Base-by-base conservation (phyloP, 2,329 filamentous ascomycete species). In the Fusarium sp. region DNA sequence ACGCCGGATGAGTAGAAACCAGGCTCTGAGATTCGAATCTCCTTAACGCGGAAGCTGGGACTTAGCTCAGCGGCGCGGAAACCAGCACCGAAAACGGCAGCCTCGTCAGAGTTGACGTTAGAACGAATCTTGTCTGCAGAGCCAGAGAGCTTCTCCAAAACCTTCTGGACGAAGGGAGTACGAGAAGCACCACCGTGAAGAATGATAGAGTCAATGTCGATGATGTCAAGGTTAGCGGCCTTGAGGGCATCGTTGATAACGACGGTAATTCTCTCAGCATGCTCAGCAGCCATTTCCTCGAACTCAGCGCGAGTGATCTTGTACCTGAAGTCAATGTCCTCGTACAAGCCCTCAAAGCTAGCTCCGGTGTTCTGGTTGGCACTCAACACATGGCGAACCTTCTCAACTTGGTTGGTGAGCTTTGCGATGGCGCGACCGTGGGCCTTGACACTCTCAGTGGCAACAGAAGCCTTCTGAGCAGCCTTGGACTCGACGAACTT, bases 61-160 rank as follows among this genome's bases (percentile, higher is more conserved):
- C 93, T 97, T 61, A 99, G 86, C 72, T 93, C 89, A 53, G 96
- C 96, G 51, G 93, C 96, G 77, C 94, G 93, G 85, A 99, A 98
- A 30, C 92, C 94, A 57, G 96, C 95, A 73, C 96, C 96, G 79
- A 98, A 97, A 11, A 97, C 96, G 51, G 96, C 96, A 26, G 96
- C 92, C 81, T 99, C 96, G 75, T 99, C 96, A 12, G 95, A 92
- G 82, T 99, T 99, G 77, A 99, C 96, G 74, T 97, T 99, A 76
- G 91, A 92, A 69, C 94, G 91, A 62, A 99, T 85, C 83, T 97
- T 97, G 52, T 91, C 89, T 9, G 89, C 80, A 18, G 86, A 87
- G 37, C 92, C 92, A 51, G 90, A 87, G 42, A 92, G 80, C 65
- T 89, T 88, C 81, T 97, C 94, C 16, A 99, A 88, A 74, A 91